Base-by-base conservation (phyloP, 192 early-diverging fungal species). In the Coemansia sp. region DNA sequence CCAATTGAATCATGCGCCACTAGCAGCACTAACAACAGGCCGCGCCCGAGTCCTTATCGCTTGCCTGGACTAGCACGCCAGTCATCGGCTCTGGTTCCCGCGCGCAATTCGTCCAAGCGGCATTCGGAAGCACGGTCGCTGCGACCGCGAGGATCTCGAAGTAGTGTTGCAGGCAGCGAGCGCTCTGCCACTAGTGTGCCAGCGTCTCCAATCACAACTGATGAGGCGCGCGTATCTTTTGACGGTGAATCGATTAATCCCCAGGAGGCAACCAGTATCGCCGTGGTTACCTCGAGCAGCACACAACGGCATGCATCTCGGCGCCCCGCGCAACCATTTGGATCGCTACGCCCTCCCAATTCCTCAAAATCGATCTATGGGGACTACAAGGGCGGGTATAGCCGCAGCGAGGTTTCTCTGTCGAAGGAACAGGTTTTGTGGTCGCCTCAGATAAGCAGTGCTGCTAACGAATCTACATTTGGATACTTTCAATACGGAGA, bases 391-490 rank as follows among this genome's bases (percentile, higher is more conserved):
- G 57, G 68, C 28, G 41, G 55, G 49, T 59, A 74, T 19, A 56
- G 72, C 34, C 68, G 72, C 10, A 71, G 72, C 22, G 72, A 80
- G 38, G 68, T 67, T 7, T 74, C 78, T 5, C 44, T 80, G 21
- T 71, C 78, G 10, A 59, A 62, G 4, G 72, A 74, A 48, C 78
- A 80, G 32, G 78, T 67, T 9, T 44, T 80, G 48, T 80, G 78
- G 78, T 80, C 78, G 41, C 78, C 78, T 21, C 78, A 80, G 61
- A 68, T 74, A 12, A 55, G 49, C 9, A 53, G 54, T 49, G 59
- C 64, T 7, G 62, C 57, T 18, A 69, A 58, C 23, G 56, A 73
- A 18, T 55, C 71, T 10, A 41, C 71, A n/a, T 73, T 73, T 62
- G 63, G 55, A 12, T 57, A 57, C 26, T 54, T 56, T 38, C 32